Evolutionary conservation across 768 basidiomycete species (phyloP), one percentile per base, ranked within the genome.

Genomic region (Tricholomella constricta): DNA sequence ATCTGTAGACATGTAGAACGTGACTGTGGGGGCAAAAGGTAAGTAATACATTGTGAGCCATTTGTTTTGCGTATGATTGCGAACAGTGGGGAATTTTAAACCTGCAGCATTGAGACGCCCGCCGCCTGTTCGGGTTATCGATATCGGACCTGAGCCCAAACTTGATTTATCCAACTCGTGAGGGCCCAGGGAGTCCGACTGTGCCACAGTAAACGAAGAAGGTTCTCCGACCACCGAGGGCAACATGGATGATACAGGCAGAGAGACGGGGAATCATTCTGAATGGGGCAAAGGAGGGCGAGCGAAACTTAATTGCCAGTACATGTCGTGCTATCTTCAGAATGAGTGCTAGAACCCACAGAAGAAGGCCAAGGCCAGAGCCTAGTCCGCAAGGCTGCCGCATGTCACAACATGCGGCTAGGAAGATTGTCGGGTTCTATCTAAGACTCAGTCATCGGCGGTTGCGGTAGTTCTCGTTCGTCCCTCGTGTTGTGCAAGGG

Each of bases 71-170:
- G 3, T 22, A 23, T 11, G 8, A 20, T 34, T 20, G 20, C n/a
- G 31, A 34, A 34, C 34, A 32, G n/a, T 5, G 22, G 34, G 34
- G 34, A 35, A 22, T 15, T 19, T n/a, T n/a, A n/a, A 46, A 19
- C 19, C 45, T 34, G 45, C 4, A 35, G 29, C 45, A 35, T 46
- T 22, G 45, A 27, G 42, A 27, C 25, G n/a, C 19, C 15, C 9
- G 6, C 23, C 25, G n/a, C 19, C 15, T 15, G 6, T 34, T 27
- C 14, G 25, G 17, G 45, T 47, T 34, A 56, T 51, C 48, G 48
- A 50, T 50, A 55, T 45, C 44, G 44, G 43, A 29, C 42, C 5
- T 47, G 45, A 27, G 17, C 29, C 45, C 49, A 36, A 17, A 48
- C 48, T 37, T 17, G 19, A 49, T 20, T 49, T 48, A 19, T 49